Evolutionary conservation across 768 basidiomycete genomes (phyloP), one percentile per base, ranked within the genome.

Genomic region (Chiua virens): DNA sequence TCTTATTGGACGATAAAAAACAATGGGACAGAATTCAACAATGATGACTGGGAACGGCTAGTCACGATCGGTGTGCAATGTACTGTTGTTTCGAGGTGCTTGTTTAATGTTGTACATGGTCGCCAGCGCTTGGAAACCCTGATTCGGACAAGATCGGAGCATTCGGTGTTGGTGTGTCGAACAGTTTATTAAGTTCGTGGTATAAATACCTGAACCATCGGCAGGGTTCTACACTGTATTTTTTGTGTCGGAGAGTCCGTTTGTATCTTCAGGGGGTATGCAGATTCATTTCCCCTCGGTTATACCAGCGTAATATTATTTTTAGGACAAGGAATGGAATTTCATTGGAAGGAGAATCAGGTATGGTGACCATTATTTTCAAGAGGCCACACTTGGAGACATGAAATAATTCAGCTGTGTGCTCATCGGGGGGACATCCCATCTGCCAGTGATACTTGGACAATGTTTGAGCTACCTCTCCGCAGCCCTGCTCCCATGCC

Each of bases 141-240:
- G 92, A 96, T 61, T 91, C 94, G 69, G 85, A 89, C 68, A 93
- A 93, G 75, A 94, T 98, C 48, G 94, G 95, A 17, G 92, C 92
- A 30, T 91, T 92, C 58, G 89, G 89, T 51, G 87, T 89, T 18
- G 86, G 85, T 80, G 50, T 48, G 79, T 44, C 11, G 17, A 4
- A 21, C 8, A n/a, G 32, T 8, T 37, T 20, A n/a, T 21, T 49
- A 46, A 10, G 35, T 37, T 15, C 11, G n/a, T n/a, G n/a, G n/a
- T n/a, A 27, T 21, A 23, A 41, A 34, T 11, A 34, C 15, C 8
- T 22, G 1, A 53, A 9, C 30, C 10, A 30, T n/a, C 22, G 7
- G 25, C 21, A 81, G 81, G 83, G 8, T 86, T 88, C 65, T 88
- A 88, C 62, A 84, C 83, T 55, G 61, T 89, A 18, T 89, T 90